These are phyloP conservation scores for Nakazawaea holstii DNA, from an alignment of 805 yeast species.

Conservation along the genomic window DNA sequence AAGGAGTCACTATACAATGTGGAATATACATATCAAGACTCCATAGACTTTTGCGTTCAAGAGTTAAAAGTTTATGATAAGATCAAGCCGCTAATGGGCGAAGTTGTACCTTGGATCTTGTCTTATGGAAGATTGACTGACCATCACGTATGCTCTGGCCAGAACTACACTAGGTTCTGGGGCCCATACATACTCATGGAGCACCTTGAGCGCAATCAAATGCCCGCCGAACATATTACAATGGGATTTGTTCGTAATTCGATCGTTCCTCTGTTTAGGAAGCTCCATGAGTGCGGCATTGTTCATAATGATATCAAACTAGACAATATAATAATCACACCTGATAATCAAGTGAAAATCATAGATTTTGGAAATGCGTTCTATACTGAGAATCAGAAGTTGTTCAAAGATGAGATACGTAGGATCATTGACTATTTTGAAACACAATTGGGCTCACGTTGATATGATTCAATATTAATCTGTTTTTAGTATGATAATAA, in stretches of 20 bases:
- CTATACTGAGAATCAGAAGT: constrained; percentile 68
- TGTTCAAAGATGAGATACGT: constrained; percentile 60
- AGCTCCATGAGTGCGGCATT: not conserved
- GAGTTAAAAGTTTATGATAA: no score
- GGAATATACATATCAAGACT: no score
- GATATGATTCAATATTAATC: constrained; percentile 81
- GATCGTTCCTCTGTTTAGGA: not conserved
- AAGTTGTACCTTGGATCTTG: not conserved
- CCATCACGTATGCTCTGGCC: not conserved
- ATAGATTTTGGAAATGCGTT: not conserved
- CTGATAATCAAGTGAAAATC: not conserved
- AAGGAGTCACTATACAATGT: no score
- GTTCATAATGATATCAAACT: not conserved
- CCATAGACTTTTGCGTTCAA: no score
- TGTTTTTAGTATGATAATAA: constrained; percentile 67
- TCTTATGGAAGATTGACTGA: not conserved
- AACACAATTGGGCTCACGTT: constrained; percentile 44
- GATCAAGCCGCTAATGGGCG: not conserved
- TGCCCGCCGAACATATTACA: not conserved
- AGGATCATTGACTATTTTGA: no score
- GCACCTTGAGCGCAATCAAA: not conserved
- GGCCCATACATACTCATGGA: not conserved
- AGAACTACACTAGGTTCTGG: not conserved
- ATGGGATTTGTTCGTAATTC: no score
- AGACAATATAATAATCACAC: not conserved